A percentile compares a stretch with the other conserved stretches of the same genome.
Conservation (phyloP, 208 protist genomes). For the Crithidia thermophila region DNA sequence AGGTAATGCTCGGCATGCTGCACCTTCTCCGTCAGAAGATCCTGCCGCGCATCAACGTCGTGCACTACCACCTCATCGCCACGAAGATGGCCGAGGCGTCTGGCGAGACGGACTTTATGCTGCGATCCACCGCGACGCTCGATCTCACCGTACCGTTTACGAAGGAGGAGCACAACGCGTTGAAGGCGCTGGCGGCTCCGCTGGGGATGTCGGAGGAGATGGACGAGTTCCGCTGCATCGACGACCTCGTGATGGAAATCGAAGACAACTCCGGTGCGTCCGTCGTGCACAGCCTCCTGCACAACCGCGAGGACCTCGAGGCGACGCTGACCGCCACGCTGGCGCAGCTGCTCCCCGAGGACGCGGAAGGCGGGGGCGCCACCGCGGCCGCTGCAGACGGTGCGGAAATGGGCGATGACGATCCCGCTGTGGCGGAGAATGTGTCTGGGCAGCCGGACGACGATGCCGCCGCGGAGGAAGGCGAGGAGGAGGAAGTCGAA, state of each 20-base stretch:
- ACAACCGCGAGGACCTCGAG: conserved; percentile 80
- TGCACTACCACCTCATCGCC: conserved; percentile 85
- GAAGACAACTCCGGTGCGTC: conserved; percentile 51
- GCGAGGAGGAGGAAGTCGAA: conserved; percentile 32
- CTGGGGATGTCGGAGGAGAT: conserved; percentile 69
- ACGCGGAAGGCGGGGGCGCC: conserved; percentile 33
- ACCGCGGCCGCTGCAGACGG: conserved; percentile 27
- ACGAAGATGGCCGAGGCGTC: conserved; percentile 47
- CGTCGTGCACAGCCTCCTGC: conserved; percentile 79
- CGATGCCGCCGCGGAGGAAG: conserved; percentile 38
- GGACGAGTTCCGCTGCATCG: conserved; percentile 59
- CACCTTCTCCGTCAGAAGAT: conserved; percentile 63
- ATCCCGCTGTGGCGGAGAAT: conserved; percentile 28
- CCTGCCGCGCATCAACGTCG: conserved; percentile 67
- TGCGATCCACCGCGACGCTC: conserved; percentile 53
- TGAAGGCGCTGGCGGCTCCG: conserved; percentile 63
- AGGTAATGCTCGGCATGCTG: conserved; percentile 80
- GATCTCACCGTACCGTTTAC: conserved; percentile 75
- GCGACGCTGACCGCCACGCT: conserved; percentile 82
- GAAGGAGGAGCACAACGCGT: conserved; percentile 46
- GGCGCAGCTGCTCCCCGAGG: conserved; percentile 82
- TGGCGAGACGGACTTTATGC: conserved; percentile 25
- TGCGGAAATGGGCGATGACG: conserved; percentile 2
- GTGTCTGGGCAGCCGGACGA: too few species aligned
- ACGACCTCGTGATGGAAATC: conserved; percentile 72